Conservation (phyloP, 495 filamentous ascomycete genomes). For the Cryomyces antarcticus region DNA sequence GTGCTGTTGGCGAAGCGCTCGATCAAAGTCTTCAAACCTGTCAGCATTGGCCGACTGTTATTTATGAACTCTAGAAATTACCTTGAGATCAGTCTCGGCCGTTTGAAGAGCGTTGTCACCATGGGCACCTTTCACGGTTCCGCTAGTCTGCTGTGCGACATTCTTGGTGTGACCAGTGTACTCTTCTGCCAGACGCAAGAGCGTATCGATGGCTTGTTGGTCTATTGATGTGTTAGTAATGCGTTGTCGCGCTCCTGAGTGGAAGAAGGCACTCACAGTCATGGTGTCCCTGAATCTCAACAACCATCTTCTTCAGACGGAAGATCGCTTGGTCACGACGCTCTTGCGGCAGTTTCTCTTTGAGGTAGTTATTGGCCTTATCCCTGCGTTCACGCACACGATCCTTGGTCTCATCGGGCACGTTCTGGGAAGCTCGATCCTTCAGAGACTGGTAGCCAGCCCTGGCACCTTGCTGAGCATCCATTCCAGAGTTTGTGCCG, state of each 20-base stretch:
- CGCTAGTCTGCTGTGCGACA: slow-evolving; percentile 37
- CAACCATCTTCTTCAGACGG: slow-evolving; percentile 92
- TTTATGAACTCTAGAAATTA: slow-evolving; percentile 15
- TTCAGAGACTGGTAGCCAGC: slow-evolving; percentile 29
- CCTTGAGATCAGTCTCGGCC: slow-evolving; percentile 67
- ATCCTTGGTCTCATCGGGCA: slow-evolving; percentile 44
- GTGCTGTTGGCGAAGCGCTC: slow-evolving; percentile 95
- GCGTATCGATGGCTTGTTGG: slow-evolving; percentile 65
- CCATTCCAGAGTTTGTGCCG: slow-evolving; percentile 27
- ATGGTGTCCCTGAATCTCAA: slow-evolving; percentile 83
- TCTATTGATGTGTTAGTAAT: slow-evolving; percentile 26
- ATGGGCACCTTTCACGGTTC: slow-evolving; percentile 49
- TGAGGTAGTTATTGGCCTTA: slow-evolving; percentile 49
- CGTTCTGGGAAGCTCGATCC: slow-evolving; percentile 27
- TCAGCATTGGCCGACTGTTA: slow-evolving; percentile 26
- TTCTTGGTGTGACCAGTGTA: slow-evolving; percentile 59
- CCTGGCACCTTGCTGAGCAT: slow-evolving; percentile 30
- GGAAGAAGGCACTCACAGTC: slow-evolving; percentile 40
- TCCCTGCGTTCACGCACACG: slow-evolving; percentile 32
- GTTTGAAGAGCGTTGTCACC: slow-evolving; percentile 34
- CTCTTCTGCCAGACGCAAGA: slow-evolving; percentile 65
- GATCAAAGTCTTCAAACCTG: slow-evolving; percentile 45
- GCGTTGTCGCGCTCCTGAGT: neutral
- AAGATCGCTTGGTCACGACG: slow-evolving; percentile 84
- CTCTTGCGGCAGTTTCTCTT: slow-evolving; percentile 74